Conservation (phyloP, 345 rosid genomes). For the Rhodamnia rubescens region DNA sequence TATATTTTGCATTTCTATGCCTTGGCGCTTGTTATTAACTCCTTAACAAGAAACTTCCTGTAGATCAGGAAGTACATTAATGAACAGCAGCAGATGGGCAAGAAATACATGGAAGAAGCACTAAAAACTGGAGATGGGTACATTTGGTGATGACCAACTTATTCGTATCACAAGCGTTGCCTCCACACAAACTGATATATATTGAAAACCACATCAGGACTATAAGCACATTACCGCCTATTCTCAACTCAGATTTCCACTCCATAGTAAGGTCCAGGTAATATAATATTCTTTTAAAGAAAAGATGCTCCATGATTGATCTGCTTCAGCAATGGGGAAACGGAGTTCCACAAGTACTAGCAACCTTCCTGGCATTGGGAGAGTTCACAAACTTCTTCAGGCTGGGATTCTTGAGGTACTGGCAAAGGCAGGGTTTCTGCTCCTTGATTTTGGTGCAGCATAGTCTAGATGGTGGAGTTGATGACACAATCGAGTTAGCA, state of each 20-base stretch:
- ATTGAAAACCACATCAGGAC: not conserved
- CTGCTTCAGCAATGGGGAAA: conserved; percentile 63
- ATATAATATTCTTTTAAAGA: not conserved
- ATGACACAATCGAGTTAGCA: conserved; percentile 62
- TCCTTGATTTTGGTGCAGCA: conserved; percentile 81
- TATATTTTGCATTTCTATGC: not conserved
- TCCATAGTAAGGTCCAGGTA: not conserved
- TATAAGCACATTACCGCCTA: not conserved
- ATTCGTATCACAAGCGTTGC: not conserved
- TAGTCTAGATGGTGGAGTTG: conserved; percentile 52
- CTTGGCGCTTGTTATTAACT: not conserved
- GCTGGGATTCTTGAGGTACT: conserved; percentile 67
- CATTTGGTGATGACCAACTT: not conserved
- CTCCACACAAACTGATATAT: not conserved
- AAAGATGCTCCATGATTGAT: not conserved
- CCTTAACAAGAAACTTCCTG: not conserved
- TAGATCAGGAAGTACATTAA: not conserved
- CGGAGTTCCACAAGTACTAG: conserved; percentile 75
- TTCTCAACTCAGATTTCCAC: not conserved
- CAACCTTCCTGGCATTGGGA: conserved; percentile 89
- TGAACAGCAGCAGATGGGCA: not conserved
- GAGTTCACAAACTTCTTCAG: conserved; percentile 65
- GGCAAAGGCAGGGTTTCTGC: conserved; percentile 92
- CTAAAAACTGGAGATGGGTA: not conserved
- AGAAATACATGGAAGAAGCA: not conserved